A percentile compares a stretch with the other conserved stretches of the same genome.
Evolutionary conservation across 1,139 yeast species (phyloP).

Genomic region (Kluyveromyces sp.): DNA sequence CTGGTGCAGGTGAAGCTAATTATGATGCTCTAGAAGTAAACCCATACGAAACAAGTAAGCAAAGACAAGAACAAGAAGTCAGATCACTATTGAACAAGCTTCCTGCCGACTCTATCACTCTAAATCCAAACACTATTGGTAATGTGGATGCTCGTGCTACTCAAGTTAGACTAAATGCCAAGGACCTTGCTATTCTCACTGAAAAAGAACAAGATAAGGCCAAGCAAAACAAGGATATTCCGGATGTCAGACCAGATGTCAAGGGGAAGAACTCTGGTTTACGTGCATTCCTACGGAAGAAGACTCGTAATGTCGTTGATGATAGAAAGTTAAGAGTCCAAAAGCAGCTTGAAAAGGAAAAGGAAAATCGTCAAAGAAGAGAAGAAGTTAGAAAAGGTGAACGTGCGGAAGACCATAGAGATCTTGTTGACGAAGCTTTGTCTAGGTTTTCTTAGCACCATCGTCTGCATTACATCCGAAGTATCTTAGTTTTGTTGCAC

Average conservation of each 20-base stretch:
- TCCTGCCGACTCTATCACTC: constrained; percentile 83
- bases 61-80: constrained; percentile 91
- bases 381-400: constrained; percentile 43
- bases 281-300: constrained; percentile 74
- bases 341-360: constrained; percentile 65
- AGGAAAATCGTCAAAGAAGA: constrained; percentile 57
- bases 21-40: constrained; percentile 89
- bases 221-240: constrained; percentile 34
- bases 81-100: constrained; percentile 78
- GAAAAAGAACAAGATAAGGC: constrained; percentile 33
- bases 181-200: constrained; percentile 44
- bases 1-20: constrained; percentile 98
- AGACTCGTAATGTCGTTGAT: constrained; percentile 78
- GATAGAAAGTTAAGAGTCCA: constrained; percentile 82
- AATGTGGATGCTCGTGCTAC: constrained; percentile 67
- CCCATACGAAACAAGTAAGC: constrained; percentile 87
- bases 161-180: constrained; percentile 54
- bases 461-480: background rate
- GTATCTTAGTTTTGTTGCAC: background rate
- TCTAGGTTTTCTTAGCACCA: constrained; percentile 22
- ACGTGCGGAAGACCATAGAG: constrained; percentile 33
- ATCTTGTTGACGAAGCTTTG: constrained; percentile 29
- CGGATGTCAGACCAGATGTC: constrained; percentile 51
- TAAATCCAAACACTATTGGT: constrained; percentile 87
- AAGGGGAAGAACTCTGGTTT: constrained; percentile 78